Base-by-base conservation (phyloP, 768 basidiomycete species). In the Gautieria morchelliformis region DNA sequence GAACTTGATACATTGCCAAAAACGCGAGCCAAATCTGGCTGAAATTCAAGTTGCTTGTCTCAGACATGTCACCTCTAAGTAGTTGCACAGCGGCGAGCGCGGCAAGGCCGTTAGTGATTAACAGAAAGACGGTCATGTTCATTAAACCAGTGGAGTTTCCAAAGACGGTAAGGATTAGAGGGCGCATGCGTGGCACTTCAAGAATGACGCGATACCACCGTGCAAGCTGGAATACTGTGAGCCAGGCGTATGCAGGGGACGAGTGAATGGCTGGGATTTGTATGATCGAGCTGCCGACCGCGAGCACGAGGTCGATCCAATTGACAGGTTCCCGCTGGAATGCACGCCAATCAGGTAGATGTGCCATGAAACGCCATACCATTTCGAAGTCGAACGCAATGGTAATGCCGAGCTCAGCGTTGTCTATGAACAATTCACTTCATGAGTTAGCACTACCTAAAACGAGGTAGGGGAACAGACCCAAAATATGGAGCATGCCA, bases 131-230 rank as follows among this genome's bases (percentile, higher is more conserved):
- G 7, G 87, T 78, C 91, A 96, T 94, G 76, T 97, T 98, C 30
- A 78, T 74, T 19, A 98, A 75, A 70, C 91, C 93, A 59, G 86
- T 85, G 76, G 96, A 82, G 66, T 93, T 93, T 10, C 94, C 93
- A 63, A 95, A 93, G 1, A 96, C 88, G 1, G 87, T 85, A 17
- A 89, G 74, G 73, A 97, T 69, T 32, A 97, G 71, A 0, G 87
- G 89, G 61, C 81, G 86, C 92, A 96, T 96, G 56, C 90, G 75
- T 0, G 93, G 95, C 19, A 96, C 81, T 49, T 85, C 87, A 52
- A 97, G 68, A 64, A 98, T 91, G 46, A 96, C 90, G 2, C 94
- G 77, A 68, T 98, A 96, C 72, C 95, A 97, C 63, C 94, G 76
- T 63, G 76, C 75, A 14, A 96, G 73, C 67, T 92, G 89, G 63